A percentile compares a stretch with the other conserved stretches of the same genome.
phyloP scores from a whole-genome alignment of 2,329 filamentous ascomycete species.

The Ophiosphaerella korrae region DNA sequence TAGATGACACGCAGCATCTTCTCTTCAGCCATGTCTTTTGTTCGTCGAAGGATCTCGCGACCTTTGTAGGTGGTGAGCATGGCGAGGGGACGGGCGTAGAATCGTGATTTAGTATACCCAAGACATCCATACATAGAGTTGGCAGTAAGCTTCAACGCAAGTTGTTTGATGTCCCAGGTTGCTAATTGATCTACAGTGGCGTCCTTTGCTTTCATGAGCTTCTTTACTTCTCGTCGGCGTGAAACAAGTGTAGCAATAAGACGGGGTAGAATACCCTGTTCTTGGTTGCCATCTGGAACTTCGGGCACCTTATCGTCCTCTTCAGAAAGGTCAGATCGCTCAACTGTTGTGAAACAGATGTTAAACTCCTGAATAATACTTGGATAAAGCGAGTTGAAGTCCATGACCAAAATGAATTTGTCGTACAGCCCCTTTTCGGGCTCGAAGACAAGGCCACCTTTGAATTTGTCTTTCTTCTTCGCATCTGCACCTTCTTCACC shows the following conservation, averaged over 20 bases:
- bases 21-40: constrained; percentile 92
- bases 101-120: constrained; percentile 94
- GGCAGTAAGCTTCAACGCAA: constrained; percentile 94
- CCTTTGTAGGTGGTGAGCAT: constrained; percentile 97
- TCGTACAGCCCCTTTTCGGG: constrained; percentile 97
- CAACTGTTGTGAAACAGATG: constrained; percentile 98
- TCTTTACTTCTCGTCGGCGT: constrained; percentile 89
- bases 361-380: constrained; percentile 99
- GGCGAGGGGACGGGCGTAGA: constrained; percentile 92
- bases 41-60: constrained; percentile 93
- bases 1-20: constrained; percentile 95
- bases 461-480: constrained; percentile 99
- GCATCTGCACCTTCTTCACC: constrained; percentile 69
- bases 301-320: constrained; percentile 90
- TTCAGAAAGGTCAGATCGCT: constrained; percentile 71
- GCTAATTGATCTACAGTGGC: constrained; percentile 85
- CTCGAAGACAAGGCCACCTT: constrained; percentile 97
- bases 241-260: constrained; percentile 92
- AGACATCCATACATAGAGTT: constrained; percentile 99
- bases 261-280: constrained; percentile 82
- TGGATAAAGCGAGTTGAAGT: constrained; percentile 98
- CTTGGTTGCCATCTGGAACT: constrained; percentile 72
- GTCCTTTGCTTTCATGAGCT: constrained; percentile 91
- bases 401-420: constrained; percentile 98
- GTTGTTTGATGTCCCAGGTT: constrained; percentile 97